Evolutionary conservation across 768 basidiomycete species (phyloP).

Genomic region (Panaeolus papilionaceus): DNA sequence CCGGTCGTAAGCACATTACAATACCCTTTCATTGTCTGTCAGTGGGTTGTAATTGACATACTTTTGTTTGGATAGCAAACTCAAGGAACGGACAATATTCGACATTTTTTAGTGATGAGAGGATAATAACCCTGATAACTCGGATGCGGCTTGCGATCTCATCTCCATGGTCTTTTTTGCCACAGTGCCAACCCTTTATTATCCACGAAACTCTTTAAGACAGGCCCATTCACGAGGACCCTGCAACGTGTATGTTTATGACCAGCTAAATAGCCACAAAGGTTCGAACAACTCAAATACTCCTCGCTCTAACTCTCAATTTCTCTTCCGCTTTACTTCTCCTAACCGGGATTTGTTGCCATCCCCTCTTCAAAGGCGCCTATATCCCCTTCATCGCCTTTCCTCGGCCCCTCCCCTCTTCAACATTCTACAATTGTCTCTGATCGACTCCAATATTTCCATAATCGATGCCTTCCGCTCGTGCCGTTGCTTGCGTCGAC

Average conservation of each 20-base stretch:
- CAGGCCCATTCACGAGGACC: constrained; percentile 11
- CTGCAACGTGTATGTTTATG: constrained; percentile 14
- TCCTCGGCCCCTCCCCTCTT: background rate
- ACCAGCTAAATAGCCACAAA: constrained; percentile 14
- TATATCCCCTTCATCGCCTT: background rate
- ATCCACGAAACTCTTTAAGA: constrained; percentile 11
- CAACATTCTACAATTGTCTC: background rate
- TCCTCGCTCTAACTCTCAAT: background rate
- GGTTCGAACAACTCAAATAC: background rate
- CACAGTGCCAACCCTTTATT: constrained; percentile 14
- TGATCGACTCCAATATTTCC: background rate
- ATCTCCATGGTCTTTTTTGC: constrained; percentile 13
- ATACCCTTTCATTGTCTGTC: constrained; percentile 7
- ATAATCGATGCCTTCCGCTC: constrained; percentile 10
- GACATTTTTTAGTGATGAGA: constrained; percentile 10
- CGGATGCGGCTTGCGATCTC: constrained; percentile 9
- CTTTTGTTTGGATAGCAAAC: constrained; percentile 7
- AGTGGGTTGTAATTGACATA: background rate
- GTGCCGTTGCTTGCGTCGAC: background rate
- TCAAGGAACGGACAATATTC: constrained; percentile 6
- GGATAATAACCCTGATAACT: constrained; percentile 6
- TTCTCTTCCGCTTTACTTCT: background rate
- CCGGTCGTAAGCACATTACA: constrained; percentile 4
- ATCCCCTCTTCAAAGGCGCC: constrained; percentile 1
- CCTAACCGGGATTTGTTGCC: background rate